Base-by-base conservation (phyloP, 208 protist genomes). In the Vickermania ingenoplastis region DNA sequence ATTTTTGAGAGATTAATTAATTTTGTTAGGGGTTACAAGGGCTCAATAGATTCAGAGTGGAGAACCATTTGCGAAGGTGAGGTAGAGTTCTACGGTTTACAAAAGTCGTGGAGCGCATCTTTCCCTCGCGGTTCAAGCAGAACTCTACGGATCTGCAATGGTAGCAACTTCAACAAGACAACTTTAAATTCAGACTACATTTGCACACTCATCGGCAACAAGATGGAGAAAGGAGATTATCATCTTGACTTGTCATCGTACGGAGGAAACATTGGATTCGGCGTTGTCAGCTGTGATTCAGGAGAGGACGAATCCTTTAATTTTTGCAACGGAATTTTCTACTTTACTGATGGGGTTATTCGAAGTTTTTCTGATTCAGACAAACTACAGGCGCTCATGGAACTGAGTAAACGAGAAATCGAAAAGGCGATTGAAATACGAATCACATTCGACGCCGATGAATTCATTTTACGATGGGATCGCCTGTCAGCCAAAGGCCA, bases 1-100 rank as follows among this genome's bases (percentile, higher is more conserved):
- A 7, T 54, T 17, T 54, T 54, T 54, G 21, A 26, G 24, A 54
- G 7, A 26, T 26, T 54, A 21, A 25, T 25, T 13, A 54, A 54
- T 26, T 54, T 54, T 54, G 11, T 54, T 27, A 17, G 50, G 21
- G 50, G 50, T 25, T 54, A 54, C 50, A 17, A 5, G 5, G 5
- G 24, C 24, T 5, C 50, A 25, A 54, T 54, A 11, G 7, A 7
- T 26, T 5, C 13, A 28, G 50, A 54, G 24, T 54, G 50, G 50
- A 17, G 50, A 13, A 5, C 7, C 23, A 21, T 21, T 5, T 54
- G 50, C 24, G 7, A 26, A 54, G 24, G 7, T 11, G 50, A 54
- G 11, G 50, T 21, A 7, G 50, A 54, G 50, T 54, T 27, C 23
- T 54, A 54, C 24, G 50, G 50, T 25, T 25, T 54, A 26, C 50